Conservation (phyloP, 2,329 filamentous ascomycete species). For the Scorias spongiosa region DNA sequence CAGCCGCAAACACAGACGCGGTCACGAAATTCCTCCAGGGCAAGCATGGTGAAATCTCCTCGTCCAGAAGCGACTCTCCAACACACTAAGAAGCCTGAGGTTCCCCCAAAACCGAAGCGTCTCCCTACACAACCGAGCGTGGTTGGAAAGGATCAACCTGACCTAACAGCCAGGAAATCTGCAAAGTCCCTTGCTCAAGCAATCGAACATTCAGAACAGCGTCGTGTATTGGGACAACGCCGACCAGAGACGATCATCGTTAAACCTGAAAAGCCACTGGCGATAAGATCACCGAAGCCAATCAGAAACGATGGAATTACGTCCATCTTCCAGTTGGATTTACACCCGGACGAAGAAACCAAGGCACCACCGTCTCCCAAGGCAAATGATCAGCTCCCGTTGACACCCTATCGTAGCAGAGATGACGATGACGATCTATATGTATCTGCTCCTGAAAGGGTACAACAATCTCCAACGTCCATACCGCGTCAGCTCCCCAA, state of each 20-base stretch:
- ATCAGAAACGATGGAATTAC: slow-evolving; percentile 14
- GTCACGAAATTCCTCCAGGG: too few relatives aligned
- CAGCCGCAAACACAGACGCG: too few relatives aligned
- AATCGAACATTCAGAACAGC: slow-evolving; percentile 39
- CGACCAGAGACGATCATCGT: slow-evolving; percentile 8
- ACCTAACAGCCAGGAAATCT: slow-evolving; percentile 31
- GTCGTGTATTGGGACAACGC: slow-evolving; percentile 15
- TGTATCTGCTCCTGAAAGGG: slow-evolving; percentile 10
- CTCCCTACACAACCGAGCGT: not conserved
- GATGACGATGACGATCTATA: slow-evolving; percentile 7
- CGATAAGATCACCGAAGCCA: slow-evolving; percentile 29
- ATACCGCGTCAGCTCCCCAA: not conserved
- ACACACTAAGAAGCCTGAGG: not conserved
- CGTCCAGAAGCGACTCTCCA: not conserved
- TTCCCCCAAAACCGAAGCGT: not conserved
- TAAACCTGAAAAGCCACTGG: slow-evolving; percentile 13
- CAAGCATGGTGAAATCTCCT: too few relatives aligned
- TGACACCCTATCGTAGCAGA: not conserved
- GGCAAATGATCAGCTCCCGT: not conserved
- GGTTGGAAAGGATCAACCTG: slow-evolving; percentile 16
- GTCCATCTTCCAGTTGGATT: slow-evolving; percentile 17
- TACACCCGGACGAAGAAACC: slow-evolving; percentile 5
- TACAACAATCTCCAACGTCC: slow-evolving; percentile 1
- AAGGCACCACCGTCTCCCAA: not conserved
- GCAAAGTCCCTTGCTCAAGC: slow-evolving; percentile 51